phyloP scores from a whole-genome alignment of 1,139 yeast genomes.

The Pneumocystis canis region DNA sequence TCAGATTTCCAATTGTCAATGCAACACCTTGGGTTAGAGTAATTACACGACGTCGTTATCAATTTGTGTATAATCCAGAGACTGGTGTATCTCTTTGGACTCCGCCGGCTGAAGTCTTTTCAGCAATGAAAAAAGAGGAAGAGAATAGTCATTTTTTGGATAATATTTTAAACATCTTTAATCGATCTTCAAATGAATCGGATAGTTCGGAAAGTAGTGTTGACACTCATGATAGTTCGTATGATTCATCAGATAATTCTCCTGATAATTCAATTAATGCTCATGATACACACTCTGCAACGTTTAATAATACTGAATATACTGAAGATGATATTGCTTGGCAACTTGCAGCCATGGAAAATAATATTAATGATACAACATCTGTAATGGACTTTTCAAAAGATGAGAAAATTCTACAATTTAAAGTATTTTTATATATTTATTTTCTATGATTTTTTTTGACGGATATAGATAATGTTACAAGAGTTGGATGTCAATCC shows the following conservation, averaged over 20 bases:
- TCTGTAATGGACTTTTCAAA: slow-evolving; percentile 13
- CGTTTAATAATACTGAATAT: slow-evolving; percentile 14
- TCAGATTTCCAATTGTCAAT: slow-evolving; percentile 8
- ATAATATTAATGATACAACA: slow-evolving; percentile 12
- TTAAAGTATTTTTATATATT: not conserved
- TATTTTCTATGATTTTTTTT: slow-evolving; percentile 1
- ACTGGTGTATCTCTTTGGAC: slow-evolving; percentile 27
- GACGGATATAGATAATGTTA: slow-evolving; percentile 24
- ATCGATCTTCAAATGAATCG: not conserved
- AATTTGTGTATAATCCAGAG: slow-evolving; percentile 30
- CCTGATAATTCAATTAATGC: slow-evolving; percentile 4
- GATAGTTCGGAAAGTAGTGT: slow-evolving; percentile 6
- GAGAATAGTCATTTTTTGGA: not conserved
- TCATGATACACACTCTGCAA: not conserved
- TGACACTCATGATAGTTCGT: slow-evolving; percentile 3
- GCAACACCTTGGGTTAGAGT: slow-evolving; percentile 30
- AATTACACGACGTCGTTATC: slow-evolving; percentile 31
- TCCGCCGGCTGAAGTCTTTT: slow-evolving; percentile 26
- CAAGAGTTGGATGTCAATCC: slow-evolving; percentile 26
- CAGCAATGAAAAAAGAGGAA: slow-evolving; percentile 18
- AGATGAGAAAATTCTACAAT: slow-evolving; percentile 9
- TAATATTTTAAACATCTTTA: not conserved
- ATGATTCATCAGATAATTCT: slow-evolving; percentile 9
- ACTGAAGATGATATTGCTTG: slow-evolving; percentile 16
- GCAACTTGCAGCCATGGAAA: slow-evolving; percentile 16